Evolutionary conservation across 2,329 filamentous ascomycete species (phyloP), one percentile per base, ranked within the genome.

Genomic region (Phialophora expanda): DNA sequence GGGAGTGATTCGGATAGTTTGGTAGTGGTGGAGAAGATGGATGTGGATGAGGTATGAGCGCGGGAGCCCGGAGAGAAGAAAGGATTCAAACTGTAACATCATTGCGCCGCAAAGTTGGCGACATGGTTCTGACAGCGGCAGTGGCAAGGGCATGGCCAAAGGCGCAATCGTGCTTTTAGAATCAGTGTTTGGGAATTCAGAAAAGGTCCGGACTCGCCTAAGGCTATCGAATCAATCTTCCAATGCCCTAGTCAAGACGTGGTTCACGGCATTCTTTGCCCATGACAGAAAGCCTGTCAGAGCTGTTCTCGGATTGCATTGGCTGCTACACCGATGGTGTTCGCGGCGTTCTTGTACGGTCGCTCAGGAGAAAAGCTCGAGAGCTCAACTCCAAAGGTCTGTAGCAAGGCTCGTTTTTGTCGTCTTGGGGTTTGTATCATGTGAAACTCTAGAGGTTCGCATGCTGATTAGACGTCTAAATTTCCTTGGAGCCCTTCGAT

Each of bases 11-110:
- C 86, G 57, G 88, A 90, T 34, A 73, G 71, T 59, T 76, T 84
- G 56, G 81, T 78, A 28, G 83, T 84, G 44, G 86, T 81, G 22
- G 86, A 88, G 80, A 86, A 83, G 74, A 89, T 89, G 87, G 87
- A 89, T 67, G 82, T 89, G 68, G 87, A 89, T 74, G 76, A 73
- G 28, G 57, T 66, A 50, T 65, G 28, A 62, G 55, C 30, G 12
- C 6, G 46, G 46, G 12, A 17, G 24, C 12, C 12, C 26, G 48
- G 32, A 32, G 26, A 4, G 32, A 8, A 28, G 22, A 60, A 38
- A 54, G 24, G 28, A 28, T 46, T 34, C 30, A 56, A 60, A 26
- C n/a, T 65, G 62, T 67, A 65, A 55, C 55, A 66, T 58, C 63
- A 61, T 44, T 20, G 38, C 59, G 32, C 48, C 34, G 30, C 46